phyloP scores from a whole-genome alignment of 345 rosid genomes.

The Conringia planisiliqua region DNA sequence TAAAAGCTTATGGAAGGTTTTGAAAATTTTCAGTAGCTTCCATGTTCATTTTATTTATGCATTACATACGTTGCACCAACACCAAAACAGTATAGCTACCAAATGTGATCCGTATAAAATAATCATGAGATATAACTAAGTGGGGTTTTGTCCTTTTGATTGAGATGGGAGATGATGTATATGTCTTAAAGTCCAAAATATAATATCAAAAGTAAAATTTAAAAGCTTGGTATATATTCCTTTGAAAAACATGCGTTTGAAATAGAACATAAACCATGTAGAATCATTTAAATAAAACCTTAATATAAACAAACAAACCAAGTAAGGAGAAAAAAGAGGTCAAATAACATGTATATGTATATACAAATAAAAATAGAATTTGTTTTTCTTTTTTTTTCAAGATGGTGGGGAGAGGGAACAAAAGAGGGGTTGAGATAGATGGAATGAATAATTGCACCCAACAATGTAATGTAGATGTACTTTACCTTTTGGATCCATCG shows the following conservation, averaged over 20 bases:
- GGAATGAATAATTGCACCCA: constrained; percentile 84
- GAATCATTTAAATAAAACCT: constrained; percentile 20
- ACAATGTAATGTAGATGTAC: constrained; percentile 40
- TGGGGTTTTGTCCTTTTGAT: constrained; percentile 29
- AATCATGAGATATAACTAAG: constrained; percentile 17
- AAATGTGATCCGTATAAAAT: constrained; percentile 16
- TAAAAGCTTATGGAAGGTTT: constrained; percentile 7
- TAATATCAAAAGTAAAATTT: background rate
- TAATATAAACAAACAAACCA: constrained; percentile 26
- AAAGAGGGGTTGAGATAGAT: constrained; percentile 47
- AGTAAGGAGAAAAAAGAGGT: constrained; percentile 2
- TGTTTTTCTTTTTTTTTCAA: background rate
- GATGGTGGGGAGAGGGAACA: constrained; percentile 28
- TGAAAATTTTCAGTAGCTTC: background rate
- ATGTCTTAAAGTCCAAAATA: constrained; percentile 3
- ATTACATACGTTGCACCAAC: constrained; percentile 11
- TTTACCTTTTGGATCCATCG: constrained; percentile 71
- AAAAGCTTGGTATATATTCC: constrained; percentile 8
- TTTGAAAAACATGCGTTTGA: background rate
- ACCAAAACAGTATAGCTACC: constrained; percentile 1
- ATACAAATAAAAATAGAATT: background rate
- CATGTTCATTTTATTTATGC: background rate
- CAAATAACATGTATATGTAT: constrained; percentile 15
- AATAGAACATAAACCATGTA: background rate
- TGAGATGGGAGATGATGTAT: background rate